phyloP scores from a whole-genome alignment of 1,284 basidiomycete genomes.

The Trichosporon asahii region DNA sequence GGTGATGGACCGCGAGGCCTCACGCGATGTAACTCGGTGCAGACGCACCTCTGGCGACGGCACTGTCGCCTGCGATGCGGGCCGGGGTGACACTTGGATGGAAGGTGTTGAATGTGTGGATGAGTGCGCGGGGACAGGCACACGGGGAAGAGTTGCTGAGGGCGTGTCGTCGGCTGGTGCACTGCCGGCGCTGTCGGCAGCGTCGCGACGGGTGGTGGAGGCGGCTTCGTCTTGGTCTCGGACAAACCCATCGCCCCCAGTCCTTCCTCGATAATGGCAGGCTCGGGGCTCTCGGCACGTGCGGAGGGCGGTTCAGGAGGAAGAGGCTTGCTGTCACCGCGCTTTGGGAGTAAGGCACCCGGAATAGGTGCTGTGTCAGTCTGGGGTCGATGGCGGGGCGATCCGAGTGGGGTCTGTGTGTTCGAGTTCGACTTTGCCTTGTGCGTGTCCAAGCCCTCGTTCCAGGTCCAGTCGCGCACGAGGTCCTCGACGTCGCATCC shows the following conservation, averaged over 20 bases:
- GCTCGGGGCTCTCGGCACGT: not conserved
- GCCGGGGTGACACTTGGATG: not conserved
- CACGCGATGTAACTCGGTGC: not conserved
- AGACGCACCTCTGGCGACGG: not conserved
- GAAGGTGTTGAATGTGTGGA: not conserved
- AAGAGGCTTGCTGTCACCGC: not conserved
- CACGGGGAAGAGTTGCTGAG: slow-evolving; percentile 19
- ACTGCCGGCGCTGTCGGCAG: not conserved
- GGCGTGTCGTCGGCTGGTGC: slow-evolving; percentile 24
- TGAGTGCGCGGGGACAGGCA: slow-evolving; percentile 2
- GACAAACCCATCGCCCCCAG: not conserved
- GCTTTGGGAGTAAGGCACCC: not conserved
- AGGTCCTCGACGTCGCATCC: slow-evolving; percentile 43
- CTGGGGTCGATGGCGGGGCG: not conserved
- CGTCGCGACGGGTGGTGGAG: not conserved
- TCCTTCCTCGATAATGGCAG: not conserved
- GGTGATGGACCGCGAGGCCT: not conserved
- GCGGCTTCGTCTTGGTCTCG: not conserved
- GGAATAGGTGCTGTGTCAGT: not conserved
- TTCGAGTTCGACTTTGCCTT: slow-evolving; percentile 11
- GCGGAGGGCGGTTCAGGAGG: not conserved
- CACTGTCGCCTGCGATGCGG: not conserved
- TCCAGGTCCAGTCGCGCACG: slow-evolving; percentile 48
- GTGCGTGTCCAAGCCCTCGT: slow-evolving; percentile 41
- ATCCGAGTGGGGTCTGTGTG: slow-evolving; percentile 5